Conservation (phyloP, 2,329 filamentous ascomycete genomes). For the Trichoderma semiorbis region DNA sequence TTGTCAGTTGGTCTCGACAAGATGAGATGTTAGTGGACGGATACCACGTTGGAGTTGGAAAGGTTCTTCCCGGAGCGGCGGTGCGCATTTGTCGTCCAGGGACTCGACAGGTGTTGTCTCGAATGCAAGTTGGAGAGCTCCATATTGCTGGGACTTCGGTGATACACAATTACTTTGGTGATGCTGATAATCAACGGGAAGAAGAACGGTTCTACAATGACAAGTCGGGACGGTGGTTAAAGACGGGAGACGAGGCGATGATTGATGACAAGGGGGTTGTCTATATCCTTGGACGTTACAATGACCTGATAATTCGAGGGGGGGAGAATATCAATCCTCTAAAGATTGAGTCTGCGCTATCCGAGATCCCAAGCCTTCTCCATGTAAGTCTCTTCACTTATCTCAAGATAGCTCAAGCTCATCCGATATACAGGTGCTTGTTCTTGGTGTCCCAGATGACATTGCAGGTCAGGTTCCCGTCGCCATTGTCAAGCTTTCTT, state of each 20-base stretch:
- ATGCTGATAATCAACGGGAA: conserved; percentile 21
- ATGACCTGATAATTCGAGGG: conserved; percentile 45
- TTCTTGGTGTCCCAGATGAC: conserved; percentile 43
- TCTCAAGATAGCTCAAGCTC: not conserved
- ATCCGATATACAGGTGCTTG: conserved; percentile 31
- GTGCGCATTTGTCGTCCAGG: conserved; percentile 36
- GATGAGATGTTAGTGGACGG: conserved; percentile 31
- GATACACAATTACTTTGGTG: conserved; percentile 34
- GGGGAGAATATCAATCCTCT: conserved; percentile 44
- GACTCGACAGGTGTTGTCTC: conserved; percentile 27
- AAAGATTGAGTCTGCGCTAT: conserved; percentile 35
- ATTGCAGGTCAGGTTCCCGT: conserved; percentile 47
- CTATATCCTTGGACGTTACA: conserved; percentile 41
- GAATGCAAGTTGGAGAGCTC: conserved; percentile 38
- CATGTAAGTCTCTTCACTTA: conserved; percentile 22
- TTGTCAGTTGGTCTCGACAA: conserved; percentile 38
- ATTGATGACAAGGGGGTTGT: conserved; percentile 38
- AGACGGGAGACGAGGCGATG: conserved; percentile 40
- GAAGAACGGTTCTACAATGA: conserved; percentile 35
- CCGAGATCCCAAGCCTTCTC: conserved; percentile 32
- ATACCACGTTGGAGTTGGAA: conserved; percentile 41
- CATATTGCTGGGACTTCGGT: conserved; percentile 38
- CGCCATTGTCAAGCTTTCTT: conserved; percentile 38
- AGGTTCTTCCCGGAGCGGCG: conserved; percentile 38
- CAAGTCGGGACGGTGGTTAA: conserved; percentile 34